Percentiles rank a stretch among this genome's conserved stretches.
Evolutionary conservation across 371 early-diverging fungal genomes (phyloP).

Genomic region (Funneliformis caledonium): DNA sequence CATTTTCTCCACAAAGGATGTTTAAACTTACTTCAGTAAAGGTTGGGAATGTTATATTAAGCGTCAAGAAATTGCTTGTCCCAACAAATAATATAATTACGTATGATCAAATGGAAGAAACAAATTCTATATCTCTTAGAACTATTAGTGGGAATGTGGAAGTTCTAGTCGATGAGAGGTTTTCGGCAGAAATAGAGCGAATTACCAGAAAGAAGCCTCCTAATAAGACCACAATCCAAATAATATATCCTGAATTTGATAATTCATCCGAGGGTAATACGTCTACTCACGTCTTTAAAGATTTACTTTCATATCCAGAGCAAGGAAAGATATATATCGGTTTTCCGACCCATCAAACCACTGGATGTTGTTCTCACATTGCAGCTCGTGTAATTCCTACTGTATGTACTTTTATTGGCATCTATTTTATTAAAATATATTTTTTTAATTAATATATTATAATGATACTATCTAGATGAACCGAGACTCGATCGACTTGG

Average conservation of each 20-base stretch:
- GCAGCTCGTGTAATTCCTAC: constrained; percentile 90
- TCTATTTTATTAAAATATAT: neutral
- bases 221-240: constrained; percentile 66
- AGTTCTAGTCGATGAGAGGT: constrained; percentile 59
- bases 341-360: constrained; percentile 90
- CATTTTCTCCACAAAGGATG: neutral
- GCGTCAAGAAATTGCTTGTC: neutral
- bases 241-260: constrained; percentile 73
- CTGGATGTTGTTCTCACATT: constrained; percentile 82
- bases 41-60: neutral
- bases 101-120: constrained; percentile 38
- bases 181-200: constrained; percentile 82
- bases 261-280: constrained; percentile 62
- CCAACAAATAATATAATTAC: neutral
- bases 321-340: constrained; percentile 91
- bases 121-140: constrained; percentile 64
- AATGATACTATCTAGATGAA: constrained; percentile 54
- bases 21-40: neutral
- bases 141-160: constrained; percentile 66
- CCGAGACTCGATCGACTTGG: constrained; percentile 90
- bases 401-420: constrained; percentile 46
- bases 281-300: constrained; percentile 60
- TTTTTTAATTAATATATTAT: neutral
- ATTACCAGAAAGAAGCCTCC: constrained; percentile 91
- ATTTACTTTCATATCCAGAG: constrained; percentile 71